These are phyloP conservation scores for Dacryopinax spathularia DNA, from an alignment of 768 basidiomycete species.

Conservation along the genomic window DNA sequence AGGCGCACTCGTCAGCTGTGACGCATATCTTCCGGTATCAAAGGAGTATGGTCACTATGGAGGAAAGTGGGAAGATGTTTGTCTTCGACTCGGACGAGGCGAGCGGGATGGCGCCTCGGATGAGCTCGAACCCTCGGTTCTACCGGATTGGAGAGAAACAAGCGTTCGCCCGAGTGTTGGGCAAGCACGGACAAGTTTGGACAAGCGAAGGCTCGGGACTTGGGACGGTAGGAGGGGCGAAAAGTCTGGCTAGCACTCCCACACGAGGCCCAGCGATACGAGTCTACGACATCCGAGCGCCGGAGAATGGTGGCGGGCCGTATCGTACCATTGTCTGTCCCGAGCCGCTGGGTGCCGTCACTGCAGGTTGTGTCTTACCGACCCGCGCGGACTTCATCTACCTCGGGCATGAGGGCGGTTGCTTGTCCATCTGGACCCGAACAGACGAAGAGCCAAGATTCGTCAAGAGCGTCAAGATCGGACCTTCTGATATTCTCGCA, in stretches of 20 bases:
- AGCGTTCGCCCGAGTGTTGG: neutral
- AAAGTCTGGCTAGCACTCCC: constrained; percentile 10
- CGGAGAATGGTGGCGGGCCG: constrained; percentile 10
- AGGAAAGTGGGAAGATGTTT: constrained; percentile 72
- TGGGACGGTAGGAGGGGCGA: neutral
- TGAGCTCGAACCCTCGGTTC: neutral
- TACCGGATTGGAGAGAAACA: neutral
- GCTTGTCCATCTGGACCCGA: constrained; percentile 67
- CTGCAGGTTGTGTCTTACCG: constrained; percentile 62
- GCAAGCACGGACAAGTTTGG: neutral
- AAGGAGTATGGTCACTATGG: constrained; percentile 59
- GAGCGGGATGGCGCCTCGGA: constrained; percentile 3
- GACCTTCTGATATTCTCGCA: constrained; percentile 64
- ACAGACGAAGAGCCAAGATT: constrained; percentile 47
- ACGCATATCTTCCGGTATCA: constrained; percentile 61
- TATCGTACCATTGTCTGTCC: constrained; percentile 4
- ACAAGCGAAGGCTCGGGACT: neutral
- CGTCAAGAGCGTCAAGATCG: constrained; percentile 63
- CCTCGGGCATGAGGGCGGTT: constrained; percentile 85
- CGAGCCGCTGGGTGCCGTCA: constrained; percentile 53
- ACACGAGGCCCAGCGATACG: constrained; percentile 48
- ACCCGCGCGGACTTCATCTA: constrained; percentile 53
- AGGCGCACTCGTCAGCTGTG: constrained; percentile 52
- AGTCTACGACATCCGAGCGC: constrained; percentile 48
- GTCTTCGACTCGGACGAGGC: constrained; percentile 35